Base-by-base conservation (phyloP, 306 rosid species). In the Heteromeles arbutifolia region DNA sequence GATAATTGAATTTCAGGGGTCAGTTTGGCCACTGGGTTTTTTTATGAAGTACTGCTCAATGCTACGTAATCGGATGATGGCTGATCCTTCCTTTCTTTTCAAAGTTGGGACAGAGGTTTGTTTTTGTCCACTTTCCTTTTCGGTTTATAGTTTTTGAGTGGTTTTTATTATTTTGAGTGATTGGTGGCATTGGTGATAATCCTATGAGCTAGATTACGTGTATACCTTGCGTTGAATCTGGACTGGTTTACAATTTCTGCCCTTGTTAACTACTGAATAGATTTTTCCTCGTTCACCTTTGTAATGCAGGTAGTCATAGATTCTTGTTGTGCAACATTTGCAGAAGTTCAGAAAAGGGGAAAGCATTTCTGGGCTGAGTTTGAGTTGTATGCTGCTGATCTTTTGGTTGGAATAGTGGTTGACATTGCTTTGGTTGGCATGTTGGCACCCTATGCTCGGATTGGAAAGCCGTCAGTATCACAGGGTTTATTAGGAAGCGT, bases 251-350 rank as follows among this genome's bases (percentile, higher is more conserved):
- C 25, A 9, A 64, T 67, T 19, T 34, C 17, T 50, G 26, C 18
- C 39, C 29, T 29, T 53, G 61, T 41, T 31, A n/a, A 32, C 22
- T 48, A 37, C 44, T 76, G 19, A 75, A 64, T 70, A 31, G 56
- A 32, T 44, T 62, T 9, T 67, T 65, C 31, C 13, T 11, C 21
- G 31, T 73, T 70, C 61, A 21, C 31, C 19, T 57, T 77, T 86
- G 58, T 56, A n/a, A 70, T 85, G 90, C 87, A 93, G 98, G 72
- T 93, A 81, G 88, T 85, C 29, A 93, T 93, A 86, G 98, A 93
- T 74, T 87, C 97, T 72, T 93, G 97, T 83, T 93, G 98, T 86
- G 96, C 97, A 58, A 93, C 98, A 2, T 93, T 91, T 85, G 98
- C 98, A 1, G 98, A 93, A 83, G 86, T 88, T 73, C 93, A 88